phyloP scores from a whole-genome alignment of 495 filamentous ascomycete genomes.

The Daldinia grandis region DNA sequence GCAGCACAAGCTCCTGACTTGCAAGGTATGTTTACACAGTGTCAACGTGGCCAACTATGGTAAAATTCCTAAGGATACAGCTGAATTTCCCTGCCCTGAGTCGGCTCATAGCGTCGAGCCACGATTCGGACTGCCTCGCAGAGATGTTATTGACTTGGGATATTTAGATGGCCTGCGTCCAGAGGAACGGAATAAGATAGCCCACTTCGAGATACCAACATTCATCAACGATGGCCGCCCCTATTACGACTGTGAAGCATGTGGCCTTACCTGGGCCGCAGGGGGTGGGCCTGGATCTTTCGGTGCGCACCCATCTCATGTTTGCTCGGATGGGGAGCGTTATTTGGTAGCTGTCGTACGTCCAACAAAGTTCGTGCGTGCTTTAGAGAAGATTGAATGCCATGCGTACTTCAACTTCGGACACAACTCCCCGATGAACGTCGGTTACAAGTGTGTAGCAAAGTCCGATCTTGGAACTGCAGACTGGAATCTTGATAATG shows the following conservation, averaged over 20 bases:
- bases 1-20: conserved; percentile 10
- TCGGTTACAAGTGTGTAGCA: background rate
- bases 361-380: background rate
- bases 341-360: background rate
- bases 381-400: background rate
- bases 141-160: background rate
- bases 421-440: background rate
- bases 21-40: conserved; percentile 20
- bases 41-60: conserved; percentile 1
- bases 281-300: background rate
- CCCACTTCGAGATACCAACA: background rate
- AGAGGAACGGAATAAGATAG: background rate
- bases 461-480: background rate
- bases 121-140: background rate
- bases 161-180: conserved; percentile 19
- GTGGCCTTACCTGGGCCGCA: background rate
- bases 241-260: background rate
- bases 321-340: conserved; percentile 12
- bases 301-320: conserved; percentile 19
- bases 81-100: conserved; percentile 2
- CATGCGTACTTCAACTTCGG: background rate
- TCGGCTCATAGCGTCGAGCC: conserved; percentile 11
- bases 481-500: conserved; percentile 25
- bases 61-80: background rate
- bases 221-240: background rate